These are phyloP conservation scores for Fusarium armeniacum DNA, from an alignment of 2,329 filamentous ascomycete genomes.

Conservation along the genomic window DNA sequence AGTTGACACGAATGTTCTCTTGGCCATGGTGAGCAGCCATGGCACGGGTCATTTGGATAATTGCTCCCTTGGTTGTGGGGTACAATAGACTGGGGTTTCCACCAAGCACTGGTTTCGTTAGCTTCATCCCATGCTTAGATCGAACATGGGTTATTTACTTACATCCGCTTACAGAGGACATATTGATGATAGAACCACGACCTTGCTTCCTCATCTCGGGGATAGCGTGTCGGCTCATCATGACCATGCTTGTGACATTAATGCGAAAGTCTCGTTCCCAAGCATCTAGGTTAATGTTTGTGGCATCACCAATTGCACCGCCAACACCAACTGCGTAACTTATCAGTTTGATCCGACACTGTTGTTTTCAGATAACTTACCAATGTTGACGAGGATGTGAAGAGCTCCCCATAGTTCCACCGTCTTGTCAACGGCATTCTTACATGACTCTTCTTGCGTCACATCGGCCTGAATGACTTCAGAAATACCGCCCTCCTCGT, in stretches of 20 bases:
- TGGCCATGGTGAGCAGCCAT: constrained; percentile 15
- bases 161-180: constrained; percentile 18
- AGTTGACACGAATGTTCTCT: constrained; percentile 17
- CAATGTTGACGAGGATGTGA: constrained; percentile 20
- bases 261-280: constrained; percentile 21
- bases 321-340: constrained; percentile 1
- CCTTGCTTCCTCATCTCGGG: constrained; percentile 21
- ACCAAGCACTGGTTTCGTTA: constrained; percentile 6
- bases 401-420: constrained; percentile 14
- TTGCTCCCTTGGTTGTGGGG: constrained; percentile 20
- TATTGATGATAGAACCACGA: constrained; percentile 12
- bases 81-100: constrained; percentile 13
- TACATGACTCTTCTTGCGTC: constrained; percentile 13
- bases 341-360: background rate
- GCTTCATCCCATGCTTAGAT: background rate
- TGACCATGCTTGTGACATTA: constrained; percentile 21
- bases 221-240: constrained; percentile 15
- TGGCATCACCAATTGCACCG: constrained; percentile 13
- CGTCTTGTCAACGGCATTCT: constrained; percentile 11
- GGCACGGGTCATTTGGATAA: constrained; percentile 17
- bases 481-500: constrained; percentile 10
- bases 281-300: constrained; percentile 14
- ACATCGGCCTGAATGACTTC: constrained; percentile 19
- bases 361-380: background rate
- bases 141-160: background rate